Conservation (phyloP, 78 protist genomes). For the Ministeria vibrans region DNA sequence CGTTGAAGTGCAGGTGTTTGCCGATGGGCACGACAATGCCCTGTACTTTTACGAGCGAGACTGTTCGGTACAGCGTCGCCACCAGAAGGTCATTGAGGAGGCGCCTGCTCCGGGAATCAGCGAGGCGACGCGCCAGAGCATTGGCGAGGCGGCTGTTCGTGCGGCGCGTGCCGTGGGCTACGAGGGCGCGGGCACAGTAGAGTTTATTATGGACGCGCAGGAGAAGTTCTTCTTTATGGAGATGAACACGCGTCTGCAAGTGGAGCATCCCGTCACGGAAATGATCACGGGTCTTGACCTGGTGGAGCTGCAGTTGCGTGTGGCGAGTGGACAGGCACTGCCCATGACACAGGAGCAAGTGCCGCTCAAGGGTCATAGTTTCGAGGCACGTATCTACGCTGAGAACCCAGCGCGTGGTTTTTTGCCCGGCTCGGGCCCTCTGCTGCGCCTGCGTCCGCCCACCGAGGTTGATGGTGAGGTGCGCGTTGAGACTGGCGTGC, state of each 20-base stretch:
- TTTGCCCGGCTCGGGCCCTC: not conserved
- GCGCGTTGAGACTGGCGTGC: not conserved
- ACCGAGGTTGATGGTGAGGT: not conserved
- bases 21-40: constrained; percentile 78
- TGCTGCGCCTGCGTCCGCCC: not conserved
- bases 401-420: constrained; percentile 70
- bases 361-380: constrained; percentile 77
- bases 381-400: constrained; percentile 94
- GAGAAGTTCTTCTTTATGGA: constrained; percentile 86
- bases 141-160: constrained; percentile 85
- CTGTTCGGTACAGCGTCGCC: constrained; percentile 92
- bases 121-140: constrained; percentile 51
- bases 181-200: constrained; percentile 98
- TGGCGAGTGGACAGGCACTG: constrained; percentile 69
- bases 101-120: constrained; percentile 73
- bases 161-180: constrained; percentile 90
- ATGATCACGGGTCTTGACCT: constrained; percentile 86
- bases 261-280: constrained; percentile 90
- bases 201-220: constrained; percentile 81
- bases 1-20: constrained; percentile 87
- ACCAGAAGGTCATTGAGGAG: constrained; percentile 95
- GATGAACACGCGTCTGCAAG: constrained; percentile 98
- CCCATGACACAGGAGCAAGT: constrained; percentile 64
- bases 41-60: constrained; percentile 90
- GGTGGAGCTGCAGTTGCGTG: constrained; percentile 82